phyloP scores from a whole-genome alignment of 106 monocot genomes.

The Xerophyta viscosa region DNA sequence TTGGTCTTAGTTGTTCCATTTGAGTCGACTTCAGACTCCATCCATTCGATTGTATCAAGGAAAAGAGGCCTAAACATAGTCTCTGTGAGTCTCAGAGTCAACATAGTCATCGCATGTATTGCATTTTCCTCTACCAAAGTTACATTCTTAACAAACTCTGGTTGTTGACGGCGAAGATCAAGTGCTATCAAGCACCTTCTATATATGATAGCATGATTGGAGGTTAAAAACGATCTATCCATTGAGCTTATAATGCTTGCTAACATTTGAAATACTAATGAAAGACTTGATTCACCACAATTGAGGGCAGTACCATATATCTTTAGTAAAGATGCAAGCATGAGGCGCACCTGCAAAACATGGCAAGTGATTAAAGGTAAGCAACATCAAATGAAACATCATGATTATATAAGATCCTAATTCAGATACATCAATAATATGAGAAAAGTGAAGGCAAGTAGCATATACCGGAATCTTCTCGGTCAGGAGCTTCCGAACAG shows the following conservation, averaged over 20 bases:
- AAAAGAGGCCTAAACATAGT: conserved; percentile 95
- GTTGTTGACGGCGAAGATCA: conserved; percentile 63
- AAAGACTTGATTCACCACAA: conserved; percentile 68
- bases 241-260: conserved; percentile 42
- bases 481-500: conserved; percentile 59
- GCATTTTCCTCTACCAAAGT: conserved; percentile 59
- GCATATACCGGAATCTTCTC: conserved; percentile 85
- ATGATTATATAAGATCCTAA: too few species aligned
- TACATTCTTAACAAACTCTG: conserved; percentile 41
- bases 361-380: conserved; percentile 9
- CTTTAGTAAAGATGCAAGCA: conserved; percentile 56
- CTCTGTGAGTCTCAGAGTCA: conserved; percentile 90
- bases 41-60: conserved; percentile 77
- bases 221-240: conserved; percentile 67
- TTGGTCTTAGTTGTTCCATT: conserved; percentile 21
- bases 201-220: conserved; percentile 67
- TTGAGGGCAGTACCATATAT: conserved; percentile 40
- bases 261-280: conserved; percentile 74
- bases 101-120: conserved; percentile 44
- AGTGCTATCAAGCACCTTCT: conserved; percentile 72
- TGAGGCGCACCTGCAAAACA: conserved; percentile 69
- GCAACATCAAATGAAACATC: background rate
- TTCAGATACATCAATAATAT: background rate
- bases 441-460: conserved; percentile 15
- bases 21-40: conserved; percentile 54